Percentiles rank a stretch among this genome's conserved stretches.
Conservation (phyloP, 1,139 yeast species). For the Kodamaea derodonti region DNA sequence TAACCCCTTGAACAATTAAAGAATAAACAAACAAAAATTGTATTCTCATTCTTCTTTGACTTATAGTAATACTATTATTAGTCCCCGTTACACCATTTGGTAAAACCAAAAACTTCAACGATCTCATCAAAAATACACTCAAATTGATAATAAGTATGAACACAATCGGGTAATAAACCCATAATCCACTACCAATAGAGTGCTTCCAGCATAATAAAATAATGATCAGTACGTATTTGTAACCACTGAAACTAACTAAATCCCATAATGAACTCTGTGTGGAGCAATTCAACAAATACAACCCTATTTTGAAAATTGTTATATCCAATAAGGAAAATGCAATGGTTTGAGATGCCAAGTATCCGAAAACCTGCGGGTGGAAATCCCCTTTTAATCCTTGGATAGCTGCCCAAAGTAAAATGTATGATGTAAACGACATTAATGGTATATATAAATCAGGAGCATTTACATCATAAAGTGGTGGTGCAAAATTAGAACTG, state of each 20-base stretch:
- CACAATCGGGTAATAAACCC: conserved; percentile 39
- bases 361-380: conserved; percentile 90
- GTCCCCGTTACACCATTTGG: conserved; percentile 42
- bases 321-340: conserved; percentile 78
- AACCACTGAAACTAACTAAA: conserved; percentile 85
- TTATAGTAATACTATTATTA: conserved; percentile 54
- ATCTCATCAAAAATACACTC: conserved; percentile 76
- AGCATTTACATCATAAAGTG: conserved; percentile 81
- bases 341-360: conserved; percentile 83
- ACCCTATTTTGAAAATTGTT: conserved; percentile 40
- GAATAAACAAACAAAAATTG: conserved; percentile 86
- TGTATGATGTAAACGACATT: conserved; percentile 89
- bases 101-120: conserved; percentile 72
- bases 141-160: conserved; percentile 45
- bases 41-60: conserved; percentile 76
- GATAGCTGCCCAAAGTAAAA: conserved; percentile 76
- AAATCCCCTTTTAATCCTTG: conserved; percentile 88
- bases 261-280: conserved; percentile 67
- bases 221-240: conserved; percentile 83
- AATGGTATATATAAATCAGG: conserved; percentile 96
- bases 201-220: conserved; percentile 49
- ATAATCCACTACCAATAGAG: conserved; percentile 31
- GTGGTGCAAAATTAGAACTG: conserved; percentile 53
- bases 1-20: conserved; percentile 61
- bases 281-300: conserved; percentile 47